Base-by-base conservation (phyloP, 202 grass and related monocot species). In the Panicum hallii region DNA sequence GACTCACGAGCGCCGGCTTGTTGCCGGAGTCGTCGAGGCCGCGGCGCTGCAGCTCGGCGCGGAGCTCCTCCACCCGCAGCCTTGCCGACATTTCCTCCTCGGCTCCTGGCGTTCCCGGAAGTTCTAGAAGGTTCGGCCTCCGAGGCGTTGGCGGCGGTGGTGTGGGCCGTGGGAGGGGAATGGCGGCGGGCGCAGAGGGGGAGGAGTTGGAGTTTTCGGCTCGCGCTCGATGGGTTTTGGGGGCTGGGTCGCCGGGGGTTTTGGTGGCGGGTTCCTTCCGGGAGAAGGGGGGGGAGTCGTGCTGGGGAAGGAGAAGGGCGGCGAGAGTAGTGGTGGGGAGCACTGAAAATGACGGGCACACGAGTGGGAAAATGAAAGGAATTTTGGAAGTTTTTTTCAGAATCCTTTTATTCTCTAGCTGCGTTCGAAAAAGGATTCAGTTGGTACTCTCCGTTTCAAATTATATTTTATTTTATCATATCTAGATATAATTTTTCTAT, bases 61-160 rank as follows among this genome's bases (percentile, higher is more conserved):
- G 90, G 76, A 92, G 85, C 46, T 90, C 88, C 79, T 88, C 90
- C 74, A 92, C 88, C 82, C 87, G 86, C 47, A 92, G 88, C 82
- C 67, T 92, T 45, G 83, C 70, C 74, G 93, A 91, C 85, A 94
- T 94, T 23, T 68, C 54, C 32, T 15, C 53, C 44, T 16, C 80
- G 15, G 43, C 19, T 30, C 46, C 58, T 67, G 42, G 63, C 16
- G 67, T 79, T 78, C 12, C 64, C 34, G 15, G 56, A 85, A 81
- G 19, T 62, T 63, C 63, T 1, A 32, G 74, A 72, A 73, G 69
- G 52, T 53, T 74, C 40, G 40, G 26, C 9, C 62, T 0, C 50
- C 26, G 19, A 4, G 11, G 66, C 45, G 30, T 30, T 16, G 30
- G 56, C 11, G 16, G 22, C 34, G 5, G 55, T 40, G 17, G 41